These are phyloP conservation scores for Jacaranda mimosifolia DNA, from an alignment of 257 asterid species.

Conservation along the genomic window DNA sequence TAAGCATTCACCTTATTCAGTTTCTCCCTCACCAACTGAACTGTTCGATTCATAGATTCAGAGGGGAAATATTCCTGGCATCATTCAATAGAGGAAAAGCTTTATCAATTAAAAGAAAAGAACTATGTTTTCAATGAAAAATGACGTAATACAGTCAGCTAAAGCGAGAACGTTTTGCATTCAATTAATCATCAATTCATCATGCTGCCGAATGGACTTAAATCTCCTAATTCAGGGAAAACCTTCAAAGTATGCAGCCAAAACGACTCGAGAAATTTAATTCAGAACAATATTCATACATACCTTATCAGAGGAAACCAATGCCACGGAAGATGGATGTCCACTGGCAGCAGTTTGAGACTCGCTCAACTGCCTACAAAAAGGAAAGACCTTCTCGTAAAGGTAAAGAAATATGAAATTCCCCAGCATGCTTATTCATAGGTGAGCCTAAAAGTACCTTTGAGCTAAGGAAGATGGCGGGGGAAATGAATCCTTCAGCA, in stretches of 20 bases:
- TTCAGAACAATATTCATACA: constrained; percentile 6
- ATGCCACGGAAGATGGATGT: constrained; percentile 42
- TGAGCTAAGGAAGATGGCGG: constrained; percentile 40
- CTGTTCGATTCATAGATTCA: constrained; percentile 86
- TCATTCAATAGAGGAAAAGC: constrained; percentile 4
- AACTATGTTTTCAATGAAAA: background rate
- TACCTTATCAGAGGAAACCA: constrained; percentile 66
- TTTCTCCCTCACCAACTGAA: constrained; percentile 78
- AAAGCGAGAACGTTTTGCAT: background rate
- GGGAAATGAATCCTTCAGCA: constrained; percentile 30
- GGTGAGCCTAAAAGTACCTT: constrained; percentile 44
- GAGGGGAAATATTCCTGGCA: constrained; percentile 79
- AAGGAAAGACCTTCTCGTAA: background rate
- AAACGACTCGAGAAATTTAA: background rate
- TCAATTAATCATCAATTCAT: background rate
- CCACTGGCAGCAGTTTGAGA: constrained; percentile 31
- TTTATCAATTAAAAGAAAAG: constrained; percentile 9
- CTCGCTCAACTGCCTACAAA: constrained; percentile 43
- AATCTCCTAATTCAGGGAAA: too few species aligned
- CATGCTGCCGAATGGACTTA: background rate
- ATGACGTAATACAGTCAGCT: background rate
- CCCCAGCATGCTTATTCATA: background rate
- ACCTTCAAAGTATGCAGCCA: too few species aligned
- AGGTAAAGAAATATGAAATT: constrained; percentile 10
- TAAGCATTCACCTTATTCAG: constrained; percentile 63